These are phyloP conservation scores for Tilletia horrida DNA, from an alignment of 1,284 basidiomycete genomes.

Conservation along the genomic window DNA sequence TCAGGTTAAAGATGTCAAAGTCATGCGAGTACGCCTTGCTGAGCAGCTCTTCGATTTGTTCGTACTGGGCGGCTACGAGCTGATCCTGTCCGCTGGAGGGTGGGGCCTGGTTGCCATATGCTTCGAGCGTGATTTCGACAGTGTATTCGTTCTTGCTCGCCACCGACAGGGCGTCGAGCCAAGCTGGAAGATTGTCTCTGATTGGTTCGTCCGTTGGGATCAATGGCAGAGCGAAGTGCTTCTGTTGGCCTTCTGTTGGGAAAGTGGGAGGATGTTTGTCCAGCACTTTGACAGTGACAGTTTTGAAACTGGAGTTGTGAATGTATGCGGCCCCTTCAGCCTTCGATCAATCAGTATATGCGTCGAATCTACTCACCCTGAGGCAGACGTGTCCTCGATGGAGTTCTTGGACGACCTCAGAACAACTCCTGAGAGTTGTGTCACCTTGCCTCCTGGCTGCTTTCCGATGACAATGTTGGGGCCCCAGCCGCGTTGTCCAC, in stretches of 20 bases:
- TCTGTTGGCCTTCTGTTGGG: neutral
- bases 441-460: neutral
- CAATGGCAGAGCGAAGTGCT: neutral
- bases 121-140: neutral
- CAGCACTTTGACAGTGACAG: neutral
- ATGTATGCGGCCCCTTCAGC: neutral
- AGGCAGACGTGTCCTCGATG: neutral
- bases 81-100: neutral
- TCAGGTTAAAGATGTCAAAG: neutral
- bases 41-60: neutral
- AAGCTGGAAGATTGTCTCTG: neutral
- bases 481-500: neutral
- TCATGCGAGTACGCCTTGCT: constrained; percentile 4
- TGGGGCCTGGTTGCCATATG: neutral
- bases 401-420: neutral
- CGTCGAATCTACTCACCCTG: neutral
- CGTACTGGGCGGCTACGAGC: neutral
- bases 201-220: neutral
- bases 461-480: neutral
- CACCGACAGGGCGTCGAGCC: neutral
- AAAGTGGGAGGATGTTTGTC: neutral
- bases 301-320: neutral
- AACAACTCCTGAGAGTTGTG: neutral
- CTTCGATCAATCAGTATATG: neutral
- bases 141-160: neutral